Evolutionary conservation across 2,329 filamentous ascomycete species (phyloP).

Genomic region (Aspergillus pseudoviridinutans): DNA sequence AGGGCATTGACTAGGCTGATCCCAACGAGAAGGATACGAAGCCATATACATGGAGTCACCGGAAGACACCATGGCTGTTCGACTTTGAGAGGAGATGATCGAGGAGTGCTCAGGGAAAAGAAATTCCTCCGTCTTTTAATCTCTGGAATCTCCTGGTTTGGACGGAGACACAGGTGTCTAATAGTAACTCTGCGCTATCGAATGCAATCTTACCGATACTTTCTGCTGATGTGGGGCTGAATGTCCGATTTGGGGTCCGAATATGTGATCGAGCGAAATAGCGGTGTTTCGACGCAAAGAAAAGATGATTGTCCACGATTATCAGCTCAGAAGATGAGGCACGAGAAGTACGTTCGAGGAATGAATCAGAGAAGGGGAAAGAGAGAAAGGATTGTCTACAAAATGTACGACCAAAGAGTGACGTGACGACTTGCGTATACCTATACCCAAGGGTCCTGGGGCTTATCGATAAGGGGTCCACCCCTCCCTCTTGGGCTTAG

Average conservation of each 20-base stretch:
- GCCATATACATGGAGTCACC: constrained; percentile 22
- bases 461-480: constrained; percentile 20
- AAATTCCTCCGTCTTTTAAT: background rate
- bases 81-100: constrained; percentile 3
- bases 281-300: background rate
- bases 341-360: background rate
- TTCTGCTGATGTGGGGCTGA: constrained; percentile 10
- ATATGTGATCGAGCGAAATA: constrained; percentile 1
- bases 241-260: background rate
- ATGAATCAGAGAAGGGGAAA: background rate
- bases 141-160: background rate
- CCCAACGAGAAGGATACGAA: constrained; percentile 11
- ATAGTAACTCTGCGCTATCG: constrained; percentile 16
- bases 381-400: background rate
- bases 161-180: constrained; percentile 13
- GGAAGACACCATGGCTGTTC: constrained; percentile 10
- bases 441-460: constrained; percentile 23
- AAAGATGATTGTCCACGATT: background rate
- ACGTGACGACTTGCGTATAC: constrained; percentile 29
- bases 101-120: background rate
- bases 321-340: background rate
- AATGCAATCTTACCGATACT: constrained; percentile 4
- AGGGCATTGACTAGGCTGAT: constrained; percentile 17
- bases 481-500: constrained; percentile 6
- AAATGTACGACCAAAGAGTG: constrained; percentile 13